Evolutionary conservation across 23 red algal species (phyloP), one percentile per base, ranked within the genome.

Genomic region (Pyropia haitanensis): DNA sequence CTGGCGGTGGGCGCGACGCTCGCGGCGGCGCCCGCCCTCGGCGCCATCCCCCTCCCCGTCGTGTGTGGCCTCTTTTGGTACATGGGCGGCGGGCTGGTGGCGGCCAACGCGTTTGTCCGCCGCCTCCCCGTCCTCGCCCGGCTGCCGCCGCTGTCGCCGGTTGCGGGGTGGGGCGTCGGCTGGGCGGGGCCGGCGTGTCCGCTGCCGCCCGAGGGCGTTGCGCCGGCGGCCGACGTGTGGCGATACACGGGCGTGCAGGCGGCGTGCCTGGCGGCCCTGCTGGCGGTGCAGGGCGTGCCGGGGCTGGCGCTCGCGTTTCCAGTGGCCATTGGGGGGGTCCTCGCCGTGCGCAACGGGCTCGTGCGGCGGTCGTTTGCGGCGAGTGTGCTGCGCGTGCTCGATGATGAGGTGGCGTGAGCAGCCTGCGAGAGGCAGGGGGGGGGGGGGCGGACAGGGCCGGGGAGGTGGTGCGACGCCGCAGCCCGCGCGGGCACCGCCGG

Each of bases 281-380:
- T 73, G 69, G 51, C 64, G 13, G 60, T 95, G 58, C 87, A 95
- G 49, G 64, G 83, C 27, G 87, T 83, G 56, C 83, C 83, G 58
- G 75, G 74, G 69, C 87, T 81, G 24, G 81, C 71, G 61, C 70
- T 95, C 63, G 87, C 81, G 56, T 95, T 95, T 51, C 90, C 90
- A 8, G 63, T 81, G 0, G 90, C 87, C 6, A 95, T 95, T 52
- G 90, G 81, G 23, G 72, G 71, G 23, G 61, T 87, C 12, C 87
- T 95, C 75, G 26, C 87, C 2, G 73, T 95, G 14, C 73, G 90
- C 9, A 65, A 51, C 18, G n/a, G 31, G 5, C 0, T 81, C 2
- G 60, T 79, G 20, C 70, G 74, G 33, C 54, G 56, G 29, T 17
- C 82, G 15, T 88, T 95, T 56, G 15, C 64, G n/a, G 10, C 59